These are phyloP conservation scores for Fusarium bactridioides DNA, from an alignment of 2,329 filamentous ascomycete species.

Conservation along the genomic window DNA sequence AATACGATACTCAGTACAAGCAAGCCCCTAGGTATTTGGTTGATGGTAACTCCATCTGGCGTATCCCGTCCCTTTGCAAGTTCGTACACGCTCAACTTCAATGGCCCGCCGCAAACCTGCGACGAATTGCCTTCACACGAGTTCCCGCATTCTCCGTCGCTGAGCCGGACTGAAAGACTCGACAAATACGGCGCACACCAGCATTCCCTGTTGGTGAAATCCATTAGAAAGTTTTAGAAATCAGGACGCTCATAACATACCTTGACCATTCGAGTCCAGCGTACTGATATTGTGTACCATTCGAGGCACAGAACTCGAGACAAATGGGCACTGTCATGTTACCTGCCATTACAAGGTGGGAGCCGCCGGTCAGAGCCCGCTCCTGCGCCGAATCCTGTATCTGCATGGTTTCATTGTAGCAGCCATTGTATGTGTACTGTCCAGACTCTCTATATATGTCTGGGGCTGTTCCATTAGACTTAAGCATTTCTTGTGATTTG, in stretches of 20 bases:
- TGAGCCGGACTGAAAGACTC: conserved; percentile 54
- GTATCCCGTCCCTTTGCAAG: conserved; percentile 24
- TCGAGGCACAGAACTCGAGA: conserved; percentile 58
- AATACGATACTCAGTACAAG: neutral
- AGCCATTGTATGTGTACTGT: conserved; percentile 62
- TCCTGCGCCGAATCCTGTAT: conserved; percentile 50
- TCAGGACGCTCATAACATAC: conserved; percentile 38
- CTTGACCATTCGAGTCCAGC: conserved; percentile 64
- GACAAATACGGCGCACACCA: conserved; percentile 64
- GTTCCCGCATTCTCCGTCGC: conserved; percentile 58
- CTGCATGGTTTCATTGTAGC: conserved; percentile 65
- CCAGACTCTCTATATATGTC: conserved; percentile 48
- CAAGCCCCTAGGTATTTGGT: neutral
- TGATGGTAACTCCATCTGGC: neutral
- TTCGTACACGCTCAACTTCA: conserved; percentile 58
- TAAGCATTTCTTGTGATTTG: conserved; percentile 25
- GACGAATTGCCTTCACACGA: conserved; percentile 62
- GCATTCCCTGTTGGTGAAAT: conserved; percentile 58
- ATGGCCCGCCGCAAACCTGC: conserved; percentile 61
- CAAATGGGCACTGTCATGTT: conserved; percentile 62
- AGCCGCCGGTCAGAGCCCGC: conserved; percentile 58
- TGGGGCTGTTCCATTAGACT: conserved; percentile 9
- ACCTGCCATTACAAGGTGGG: conserved; percentile 50
- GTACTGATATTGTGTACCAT: conserved; percentile 53
- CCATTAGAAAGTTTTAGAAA: neutral